Percentiles rank a stretch among this genome's conserved stretches.
phyloP scores from a whole-genome alignment of 352 stramenopile species.

The Globisporangium okanoganense region DNA sequence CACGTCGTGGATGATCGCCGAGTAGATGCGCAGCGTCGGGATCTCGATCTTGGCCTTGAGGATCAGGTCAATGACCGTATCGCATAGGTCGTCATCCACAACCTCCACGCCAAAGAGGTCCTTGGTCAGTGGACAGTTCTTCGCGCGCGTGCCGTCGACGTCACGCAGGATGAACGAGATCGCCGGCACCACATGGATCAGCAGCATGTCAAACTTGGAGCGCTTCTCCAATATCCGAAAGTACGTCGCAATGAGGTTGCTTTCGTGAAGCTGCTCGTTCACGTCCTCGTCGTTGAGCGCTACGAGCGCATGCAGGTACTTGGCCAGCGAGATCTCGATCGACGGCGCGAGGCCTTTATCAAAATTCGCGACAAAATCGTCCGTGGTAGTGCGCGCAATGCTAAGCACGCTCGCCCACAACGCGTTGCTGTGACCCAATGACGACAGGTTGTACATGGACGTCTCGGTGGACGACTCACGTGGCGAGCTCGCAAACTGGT shows the following conservation, averaged over 20 bases:
- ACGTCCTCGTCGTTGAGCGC: slow-evolving; percentile 56
- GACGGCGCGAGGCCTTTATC: slow-evolving; percentile 66
- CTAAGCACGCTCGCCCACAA: slow-evolving; percentile 61
- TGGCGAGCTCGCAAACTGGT: slow-evolving; percentile 56
- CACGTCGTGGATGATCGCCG: slow-evolving; percentile 71
- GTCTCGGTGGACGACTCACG: slow-evolving; percentile 54
- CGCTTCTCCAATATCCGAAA: slow-evolving; percentile 57
- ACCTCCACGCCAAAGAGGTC: slow-evolving; percentile 54
- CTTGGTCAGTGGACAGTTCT: slow-evolving; percentile 70
- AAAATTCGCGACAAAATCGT: slow-evolving; percentile 54
- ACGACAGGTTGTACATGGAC: slow-evolving; percentile 80
- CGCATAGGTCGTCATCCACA: slow-evolving; percentile 30
- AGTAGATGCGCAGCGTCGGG: slow-evolving; percentile 65
- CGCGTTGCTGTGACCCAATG: slow-evolving; percentile 44
- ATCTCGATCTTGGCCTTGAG: slow-evolving; percentile 61
- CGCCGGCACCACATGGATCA: slow-evolving; percentile 81
- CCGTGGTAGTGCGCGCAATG: slow-evolving; percentile 35
- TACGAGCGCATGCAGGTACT: slow-evolving; percentile 79
- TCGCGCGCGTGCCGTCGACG: slow-evolving; percentile 48
- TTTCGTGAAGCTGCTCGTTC: slow-evolving; percentile 62
- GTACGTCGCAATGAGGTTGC: slow-evolving; percentile 62
- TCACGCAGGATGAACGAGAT: slow-evolving; percentile 80
- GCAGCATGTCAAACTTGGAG: slow-evolving; percentile 79
- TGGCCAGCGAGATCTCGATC: slow-evolving; percentile 77
- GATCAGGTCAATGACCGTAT: slow-evolving; percentile 58